These are phyloP conservation scores for Yamadazyma kitorensis DNA, from an alignment of 805 yeast species.

Conservation along the genomic window DNA sequence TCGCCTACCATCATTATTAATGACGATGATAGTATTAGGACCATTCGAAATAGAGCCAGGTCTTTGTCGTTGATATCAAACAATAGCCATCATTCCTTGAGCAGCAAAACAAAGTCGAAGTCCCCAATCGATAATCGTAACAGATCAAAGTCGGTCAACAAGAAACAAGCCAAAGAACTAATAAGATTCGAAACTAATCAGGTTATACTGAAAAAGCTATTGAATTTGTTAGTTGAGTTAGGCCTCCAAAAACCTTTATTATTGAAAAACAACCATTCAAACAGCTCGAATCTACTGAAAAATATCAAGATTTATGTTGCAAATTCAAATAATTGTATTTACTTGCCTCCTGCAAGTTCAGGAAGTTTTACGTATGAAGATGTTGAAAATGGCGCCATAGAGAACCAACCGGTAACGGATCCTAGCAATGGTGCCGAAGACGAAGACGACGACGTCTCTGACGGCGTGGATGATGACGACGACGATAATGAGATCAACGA, in stretches of 20 bases:
- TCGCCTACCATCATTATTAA: conserved; percentile 5
- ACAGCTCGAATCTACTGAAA: conserved; percentile 24
- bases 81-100: conserved; percentile 4
- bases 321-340: conserved; percentile 39
- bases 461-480: conserved; percentile 1
- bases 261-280: conserved; percentile 25
- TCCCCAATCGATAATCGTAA: conserved; percentile 4
- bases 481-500: background rate
- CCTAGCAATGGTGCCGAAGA: background rate
- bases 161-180: conserved; percentile 33
- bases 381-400: conserved; percentile 36
- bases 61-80: conserved; percentile 12
- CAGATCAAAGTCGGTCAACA: conserved; percentile 17
- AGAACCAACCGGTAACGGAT: conserved; percentile 1
- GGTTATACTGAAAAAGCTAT: conserved; percentile 34
- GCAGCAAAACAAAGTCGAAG: conserved; percentile 5
- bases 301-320: conserved; percentile 31
- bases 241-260: conserved; percentile 41
- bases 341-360: conserved; percentile 36
- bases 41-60: conserved; percentile 9
- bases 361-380: conserved; percentile 43
- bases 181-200: conserved; percentile 38
- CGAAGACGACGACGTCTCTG: background rate
- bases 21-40: conserved; percentile 4
- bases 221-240: conserved; percentile 27